Percentiles rank a stretch among this genome's conserved stretches.
These are phyloP conservation scores for Irpex sp. DNA, from an alignment of 1,284 basidiomycete genomes.

Conservation along the genomic window DNA sequence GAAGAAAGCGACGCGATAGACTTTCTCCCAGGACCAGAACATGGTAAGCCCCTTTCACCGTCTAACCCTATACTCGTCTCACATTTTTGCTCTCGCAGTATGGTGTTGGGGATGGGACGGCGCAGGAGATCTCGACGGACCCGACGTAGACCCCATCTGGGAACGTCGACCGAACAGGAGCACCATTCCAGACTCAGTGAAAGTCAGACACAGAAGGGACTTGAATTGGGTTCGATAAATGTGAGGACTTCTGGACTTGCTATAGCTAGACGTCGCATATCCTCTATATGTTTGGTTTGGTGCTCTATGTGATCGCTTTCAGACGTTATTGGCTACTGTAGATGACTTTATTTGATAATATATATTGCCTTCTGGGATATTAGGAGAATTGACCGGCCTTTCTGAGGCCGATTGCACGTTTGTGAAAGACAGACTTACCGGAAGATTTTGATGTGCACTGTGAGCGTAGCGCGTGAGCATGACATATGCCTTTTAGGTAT, in stretches of 20 bases:
- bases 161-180: conserved; percentile 77
- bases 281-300: background rate
- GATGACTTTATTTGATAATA: background rate
- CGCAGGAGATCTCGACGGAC: conserved; percentile 91
- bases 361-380: background rate
- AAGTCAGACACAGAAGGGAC: conserved; percentile 73
- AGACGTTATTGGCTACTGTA: background rate
- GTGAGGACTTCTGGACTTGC: background rate
- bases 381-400: background rate
- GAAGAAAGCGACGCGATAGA: conserved; percentile 78
- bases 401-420: too few relatives aligned
- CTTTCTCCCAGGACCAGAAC: conserved; percentile 80
- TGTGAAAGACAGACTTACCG: too few relatives aligned
- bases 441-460: too few relatives aligned
- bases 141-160: conserved; percentile 95
- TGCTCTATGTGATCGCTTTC: background rate
- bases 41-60: conserved; percentile 54
- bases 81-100: conserved; percentile 42
- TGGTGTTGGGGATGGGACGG: conserved; percentile 99
- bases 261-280: background rate
- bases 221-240: conserved; percentile 17
- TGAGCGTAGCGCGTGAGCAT: too few relatives aligned
- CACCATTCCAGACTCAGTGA: conserved; percentile 55
- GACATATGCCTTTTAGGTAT: background rate
- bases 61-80: background rate